Evolutionary conservation across 352 stramenopile species (phyloP).

Genomic region (Pythium guiyangense): DNA sequence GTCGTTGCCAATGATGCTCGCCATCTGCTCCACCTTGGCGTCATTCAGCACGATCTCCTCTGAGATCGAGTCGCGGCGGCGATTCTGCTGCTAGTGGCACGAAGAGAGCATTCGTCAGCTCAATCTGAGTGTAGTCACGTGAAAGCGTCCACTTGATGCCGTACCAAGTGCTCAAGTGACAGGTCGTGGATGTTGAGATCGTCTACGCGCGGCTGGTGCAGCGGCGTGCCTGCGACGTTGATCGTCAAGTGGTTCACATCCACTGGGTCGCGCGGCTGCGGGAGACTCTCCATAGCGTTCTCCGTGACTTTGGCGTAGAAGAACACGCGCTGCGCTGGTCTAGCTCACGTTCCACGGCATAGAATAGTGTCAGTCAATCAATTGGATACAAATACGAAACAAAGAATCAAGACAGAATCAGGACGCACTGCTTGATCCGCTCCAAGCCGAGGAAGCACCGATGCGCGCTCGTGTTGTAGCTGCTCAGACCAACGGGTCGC

Average conservation of each 20-base stretch:
- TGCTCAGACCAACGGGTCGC: slow-evolving; percentile 66
- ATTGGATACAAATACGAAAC: background rate
- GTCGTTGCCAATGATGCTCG: slow-evolving; percentile 66
- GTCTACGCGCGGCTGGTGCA: background rate
- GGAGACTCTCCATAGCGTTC: slow-evolving; percentile 66
- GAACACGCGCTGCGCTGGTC: slow-evolving; percentile 60
- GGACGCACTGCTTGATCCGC: slow-evolving; percentile 64
- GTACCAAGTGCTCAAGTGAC: slow-evolving; percentile 7
- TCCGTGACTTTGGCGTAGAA: slow-evolving; percentile 80
- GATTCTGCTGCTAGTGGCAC: slow-evolving; percentile 19
- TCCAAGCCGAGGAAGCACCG: slow-evolving; percentile 80
- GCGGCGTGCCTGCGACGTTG: slow-evolving; percentile 47
- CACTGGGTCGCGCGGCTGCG: slow-evolving; percentile 46
- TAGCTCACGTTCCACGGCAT: slow-evolving; percentile 12
- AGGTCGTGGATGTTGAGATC: slow-evolving; percentile 16
- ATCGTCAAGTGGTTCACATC: slow-evolving; percentile 64
- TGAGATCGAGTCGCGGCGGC: slow-evolving; percentile 39
- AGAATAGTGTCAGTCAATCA: slow-evolving; percentile 2
- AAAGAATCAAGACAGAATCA: background rate
- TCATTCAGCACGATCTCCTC: slow-evolving; percentile 69
- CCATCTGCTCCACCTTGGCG: slow-evolving; percentile 84
- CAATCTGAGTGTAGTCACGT: background rate
- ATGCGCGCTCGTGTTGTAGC: slow-evolving; percentile 84
- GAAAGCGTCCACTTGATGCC: background rate
- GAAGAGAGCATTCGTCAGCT: background rate